These are phyloP conservation scores for Tillandsia leiboldiana DNA, from an alignment of 176 grass and related monocot genomes.

Conservation along the genomic window DNA sequence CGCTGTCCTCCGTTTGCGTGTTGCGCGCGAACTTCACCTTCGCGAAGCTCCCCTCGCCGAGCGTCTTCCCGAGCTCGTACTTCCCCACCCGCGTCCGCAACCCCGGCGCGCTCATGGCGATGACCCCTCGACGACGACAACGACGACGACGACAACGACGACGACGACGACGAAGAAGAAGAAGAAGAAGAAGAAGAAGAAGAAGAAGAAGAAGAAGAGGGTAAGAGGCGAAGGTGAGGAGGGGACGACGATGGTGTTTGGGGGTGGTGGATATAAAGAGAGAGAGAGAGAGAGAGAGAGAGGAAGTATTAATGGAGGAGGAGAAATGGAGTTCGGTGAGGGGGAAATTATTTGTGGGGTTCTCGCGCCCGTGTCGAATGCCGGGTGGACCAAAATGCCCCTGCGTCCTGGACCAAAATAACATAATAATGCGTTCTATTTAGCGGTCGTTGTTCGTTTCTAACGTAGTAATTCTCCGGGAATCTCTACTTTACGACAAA, in stretches of 20 bases:
- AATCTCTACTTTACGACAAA: no score
- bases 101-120: conserved; percentile 14
- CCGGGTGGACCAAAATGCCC: background rate
- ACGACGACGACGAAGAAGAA: conserved; percentile 4
- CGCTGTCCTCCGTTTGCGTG: conserved; percentile 34
- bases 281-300: background rate
- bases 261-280: background rate
- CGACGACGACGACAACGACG: conserved; percentile 2
- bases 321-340: background rate
- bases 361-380: background rate
- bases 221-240: background rate
- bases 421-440: background rate
- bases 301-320: background rate
- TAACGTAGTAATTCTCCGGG: no score
- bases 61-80: conserved; percentile 80
- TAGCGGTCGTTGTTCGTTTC: no score
- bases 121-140: conserved; percentile 1
- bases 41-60: conserved; percentile 91
- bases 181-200: background rate
- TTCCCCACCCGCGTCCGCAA: conserved; percentile 56
- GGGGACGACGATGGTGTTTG: conserved; percentile 8
- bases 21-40: conserved; percentile 85
- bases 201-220: no score
- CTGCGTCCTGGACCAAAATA: background rate
- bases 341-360: background rate